Base-by-base conservation (phyloP, 1,284 basidiomycete genomes). In the Phenoliferia sp. region DNA sequence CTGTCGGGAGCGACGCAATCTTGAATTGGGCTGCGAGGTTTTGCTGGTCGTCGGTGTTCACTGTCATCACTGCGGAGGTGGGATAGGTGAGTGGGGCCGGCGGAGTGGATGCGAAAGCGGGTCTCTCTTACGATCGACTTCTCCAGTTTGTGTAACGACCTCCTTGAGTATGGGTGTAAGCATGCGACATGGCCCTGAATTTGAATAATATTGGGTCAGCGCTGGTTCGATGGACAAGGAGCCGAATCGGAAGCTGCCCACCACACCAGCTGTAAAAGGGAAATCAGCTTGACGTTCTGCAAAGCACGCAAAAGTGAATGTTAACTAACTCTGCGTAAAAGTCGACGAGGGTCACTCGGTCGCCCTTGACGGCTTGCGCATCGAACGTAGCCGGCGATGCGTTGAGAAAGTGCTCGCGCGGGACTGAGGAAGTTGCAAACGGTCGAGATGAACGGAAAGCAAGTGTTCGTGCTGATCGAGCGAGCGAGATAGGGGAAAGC, bases 241-340 rank as follows among this genome's bases (percentile, higher is more conserved):
- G 29, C n/a, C n/a, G n/a, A 32, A 33, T 15, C 31, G 55, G 33
- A 35, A 59, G 5, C 5, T 5, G 32, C 57, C 9, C 33, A 5
- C 71, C 71, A 50, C 71, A 72, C 71, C 71, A 70, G 59, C 65
- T 69, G 63, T 12, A 10, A 4, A 19, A 17, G 17, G 4, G n/a
- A 15, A 34, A 3, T 52, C 39, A 44, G 39, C 39, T 44, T 12
- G 22, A 15, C 15, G 39, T 44, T 44, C 39, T 44, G 15, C 15
- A 3, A 3, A 17, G 28, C 39, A 29, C 32, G 15, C 33, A 17
- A 17, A 28, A 26, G 48, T 35, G 26, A 59, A 28, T 28, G 15
- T 0, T 19, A 5, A 54, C 66, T 61, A 36, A 72, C 66, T 73
- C 71, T 22, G 71, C 71, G 55, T 67, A 73, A 54, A 73, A 73